Evolutionary conservation across 1,139 yeast genomes (phyloP).

Genomic region (Kurtzmaniella quercitrusa): DNA sequence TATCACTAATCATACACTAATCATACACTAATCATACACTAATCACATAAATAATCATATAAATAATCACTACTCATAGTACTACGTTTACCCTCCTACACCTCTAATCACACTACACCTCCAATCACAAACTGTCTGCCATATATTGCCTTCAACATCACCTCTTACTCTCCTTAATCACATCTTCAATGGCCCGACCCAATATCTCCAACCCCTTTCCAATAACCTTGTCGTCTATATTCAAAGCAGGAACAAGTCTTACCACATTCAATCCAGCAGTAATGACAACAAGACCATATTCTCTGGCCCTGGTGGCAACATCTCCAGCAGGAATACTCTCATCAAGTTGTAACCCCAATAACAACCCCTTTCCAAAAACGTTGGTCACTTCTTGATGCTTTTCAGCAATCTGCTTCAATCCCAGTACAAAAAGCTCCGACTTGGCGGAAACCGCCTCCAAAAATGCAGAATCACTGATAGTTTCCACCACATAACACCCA

Average conservation of each 20-base stretch:
- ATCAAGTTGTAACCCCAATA: slow-evolving; percentile 76
- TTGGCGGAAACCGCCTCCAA: slow-evolving; percentile 55
- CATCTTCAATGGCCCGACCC: slow-evolving; percentile 20
- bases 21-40: no score
- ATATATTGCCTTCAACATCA: no score
- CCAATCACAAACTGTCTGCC: no score
- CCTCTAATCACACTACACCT: no score
- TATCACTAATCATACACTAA: no score
- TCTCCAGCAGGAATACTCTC: slow-evolving; percentile 55
- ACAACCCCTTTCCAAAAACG: slow-evolving; percentile 83
- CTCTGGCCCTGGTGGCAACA: slow-evolving; percentile 65
- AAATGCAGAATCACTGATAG: slow-evolving; percentile 58
- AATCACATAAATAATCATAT: no score
- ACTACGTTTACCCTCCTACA: no score
- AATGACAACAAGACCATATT: slow-evolving; percentile 74
- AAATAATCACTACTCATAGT: no score
- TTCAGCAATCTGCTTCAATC: slow-evolving; percentile 48
- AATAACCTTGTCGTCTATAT: slow-evolving; percentile 66
- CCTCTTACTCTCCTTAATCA: neutral
- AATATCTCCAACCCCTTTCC: slow-evolving; percentile 68
- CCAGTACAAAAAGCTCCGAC: slow-evolving; percentile 49
- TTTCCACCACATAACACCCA: slow-evolving; percentile 69
- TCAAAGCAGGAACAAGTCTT: slow-evolving; percentile 89
- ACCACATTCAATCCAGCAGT: slow-evolving; percentile 90
- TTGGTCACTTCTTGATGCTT: slow-evolving; percentile 54